phyloP scores from a whole-genome alignment of 805 yeast genomes.

The Yarrowia bubula region DNA sequence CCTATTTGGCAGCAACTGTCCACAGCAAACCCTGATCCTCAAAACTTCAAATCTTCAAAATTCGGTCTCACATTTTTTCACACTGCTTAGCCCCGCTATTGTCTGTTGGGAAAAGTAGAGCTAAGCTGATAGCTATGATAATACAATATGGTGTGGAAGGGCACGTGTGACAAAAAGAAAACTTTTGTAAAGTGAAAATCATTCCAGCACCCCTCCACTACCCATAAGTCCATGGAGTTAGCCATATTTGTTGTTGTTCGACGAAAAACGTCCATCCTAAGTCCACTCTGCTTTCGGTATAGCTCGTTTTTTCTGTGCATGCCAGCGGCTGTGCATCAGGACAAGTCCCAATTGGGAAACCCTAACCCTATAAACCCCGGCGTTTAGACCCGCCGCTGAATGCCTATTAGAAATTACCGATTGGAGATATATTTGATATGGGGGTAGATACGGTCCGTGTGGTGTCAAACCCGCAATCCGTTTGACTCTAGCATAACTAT shows the following conservation, averaged over 20 bases:
- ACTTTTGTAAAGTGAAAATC: neutral
- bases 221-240: neutral
- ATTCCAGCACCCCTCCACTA: no score
- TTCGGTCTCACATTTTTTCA: neutral
- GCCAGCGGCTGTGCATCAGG: slow-evolving; percentile 18
- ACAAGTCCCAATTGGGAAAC: no score
- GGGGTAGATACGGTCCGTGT: no score
- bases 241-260: neutral
- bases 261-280: neutral
- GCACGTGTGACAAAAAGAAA: neutral
- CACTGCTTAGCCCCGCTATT: neutral
- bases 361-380: no score
- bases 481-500: no score
- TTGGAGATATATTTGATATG: no score
- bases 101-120: neutral
- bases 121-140: neutral
- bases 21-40: no score
- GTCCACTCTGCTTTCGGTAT: neutral
- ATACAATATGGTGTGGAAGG: neutral
- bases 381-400: no score
- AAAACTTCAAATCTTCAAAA: no score
- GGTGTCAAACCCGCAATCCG: no score
- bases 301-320: neutral
- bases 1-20: no score
- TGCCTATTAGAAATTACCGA: no score